Conservation (phyloP, 2,329 filamentous ascomycete species). For the Ampelomyces quisqualis region DNA sequence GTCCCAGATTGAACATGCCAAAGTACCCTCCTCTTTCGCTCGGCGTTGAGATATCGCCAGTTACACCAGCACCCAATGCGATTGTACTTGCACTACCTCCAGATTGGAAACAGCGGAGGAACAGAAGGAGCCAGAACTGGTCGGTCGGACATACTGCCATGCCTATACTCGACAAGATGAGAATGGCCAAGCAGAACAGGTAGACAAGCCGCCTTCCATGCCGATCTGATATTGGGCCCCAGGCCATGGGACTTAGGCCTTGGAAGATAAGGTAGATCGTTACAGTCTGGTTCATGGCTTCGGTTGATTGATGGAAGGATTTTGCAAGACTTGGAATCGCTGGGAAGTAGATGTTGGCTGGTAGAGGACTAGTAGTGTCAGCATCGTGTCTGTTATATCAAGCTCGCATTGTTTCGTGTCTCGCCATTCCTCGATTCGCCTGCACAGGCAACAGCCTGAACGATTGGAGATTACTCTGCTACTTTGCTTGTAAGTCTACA, state of each 20-base stretch:
- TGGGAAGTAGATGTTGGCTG: constrained; percentile 46
- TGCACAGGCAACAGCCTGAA: too few relatives aligned
- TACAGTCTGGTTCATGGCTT: constrained; percentile 53
- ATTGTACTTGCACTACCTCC: constrained; percentile 46
- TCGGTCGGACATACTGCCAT: constrained; percentile 38
- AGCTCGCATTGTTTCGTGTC: too few relatives aligned
- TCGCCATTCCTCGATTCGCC: too few relatives aligned
- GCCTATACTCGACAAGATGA: constrained; percentile 37
- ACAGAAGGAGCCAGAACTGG: constrained; percentile 35
- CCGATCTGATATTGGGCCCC: constrained; percentile 55
- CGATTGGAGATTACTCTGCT: not conserved
- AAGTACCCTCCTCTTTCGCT: constrained; percentile 73
- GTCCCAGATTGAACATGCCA: constrained; percentile 61
- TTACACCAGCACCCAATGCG: constrained; percentile 66
- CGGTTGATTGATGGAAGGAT: constrained; percentile 45
- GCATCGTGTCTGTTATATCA: not conserved
- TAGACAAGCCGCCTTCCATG: constrained; percentile 55
- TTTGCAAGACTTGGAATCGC: constrained; percentile 36
- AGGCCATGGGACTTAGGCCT: constrained; percentile 55
- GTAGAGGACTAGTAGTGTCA: constrained; percentile 35
- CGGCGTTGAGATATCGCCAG: constrained; percentile 69
- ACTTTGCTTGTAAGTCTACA: not conserved
- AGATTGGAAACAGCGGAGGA: constrained; percentile 42
- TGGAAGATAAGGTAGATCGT: constrained; percentile 53
- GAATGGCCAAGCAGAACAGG: constrained; percentile 43